A percentile compares a stretch with the other conserved stretches of the same genome.
phyloP scores from a whole-genome alignment of 2,329 filamentous ascomycete species.

The Zelopaecilomyces penicillatus region DNA sequence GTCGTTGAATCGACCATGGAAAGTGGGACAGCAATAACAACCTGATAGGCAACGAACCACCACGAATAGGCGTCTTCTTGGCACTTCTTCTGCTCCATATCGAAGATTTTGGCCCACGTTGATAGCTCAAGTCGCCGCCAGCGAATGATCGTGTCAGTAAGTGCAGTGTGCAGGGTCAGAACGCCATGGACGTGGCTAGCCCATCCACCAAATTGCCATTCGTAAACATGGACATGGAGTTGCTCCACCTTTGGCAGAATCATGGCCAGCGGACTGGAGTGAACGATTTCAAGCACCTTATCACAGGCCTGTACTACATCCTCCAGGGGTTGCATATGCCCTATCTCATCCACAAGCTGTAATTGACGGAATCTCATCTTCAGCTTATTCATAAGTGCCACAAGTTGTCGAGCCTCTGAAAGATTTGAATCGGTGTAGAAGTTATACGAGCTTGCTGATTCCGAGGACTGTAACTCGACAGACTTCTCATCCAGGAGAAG shows the following conservation, averaged over 20 bases:
- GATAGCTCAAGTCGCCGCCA: conserved; percentile 89
- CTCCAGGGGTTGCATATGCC: conserved; percentile 64
- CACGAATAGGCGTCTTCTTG: conserved; percentile 73
- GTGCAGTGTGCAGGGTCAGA: conserved; percentile 59
- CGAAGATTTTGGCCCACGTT: conserved; percentile 84
- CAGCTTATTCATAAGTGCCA: conserved; percentile 59
- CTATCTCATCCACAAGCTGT: conserved; percentile 55
- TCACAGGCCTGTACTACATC: conserved; percentile 72
- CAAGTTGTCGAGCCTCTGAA: conserved; percentile 63
- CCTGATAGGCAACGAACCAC: conserved; percentile 97
- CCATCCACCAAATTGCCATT: conserved; percentile 85
- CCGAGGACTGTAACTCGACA: conserved; percentile 29
- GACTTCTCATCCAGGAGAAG: conserved; percentile 57
- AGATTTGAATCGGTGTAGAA: conserved; percentile 84
- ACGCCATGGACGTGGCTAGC: conserved; percentile 73
- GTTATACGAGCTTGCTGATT: conserved; percentile 53
- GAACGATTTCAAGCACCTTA: conserved; percentile 64
- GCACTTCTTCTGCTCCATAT: conserved; percentile 71
- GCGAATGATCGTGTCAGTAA: conserved; percentile 73
- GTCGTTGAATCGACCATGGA: conserved; percentile 51
- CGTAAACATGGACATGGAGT: conserved; percentile 73
- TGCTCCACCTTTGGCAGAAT: conserved; percentile 83
- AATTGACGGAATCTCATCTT: conserved; percentile 67
- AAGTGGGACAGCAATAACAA: conserved; percentile 67
- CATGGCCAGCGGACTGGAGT: conserved; percentile 78